Evolutionary conservation across 2,329 filamentous ascomycete genomes (phyloP), one percentile per base, ranked within the genome.

Genomic region (Hypoxylon sp.): DNA sequence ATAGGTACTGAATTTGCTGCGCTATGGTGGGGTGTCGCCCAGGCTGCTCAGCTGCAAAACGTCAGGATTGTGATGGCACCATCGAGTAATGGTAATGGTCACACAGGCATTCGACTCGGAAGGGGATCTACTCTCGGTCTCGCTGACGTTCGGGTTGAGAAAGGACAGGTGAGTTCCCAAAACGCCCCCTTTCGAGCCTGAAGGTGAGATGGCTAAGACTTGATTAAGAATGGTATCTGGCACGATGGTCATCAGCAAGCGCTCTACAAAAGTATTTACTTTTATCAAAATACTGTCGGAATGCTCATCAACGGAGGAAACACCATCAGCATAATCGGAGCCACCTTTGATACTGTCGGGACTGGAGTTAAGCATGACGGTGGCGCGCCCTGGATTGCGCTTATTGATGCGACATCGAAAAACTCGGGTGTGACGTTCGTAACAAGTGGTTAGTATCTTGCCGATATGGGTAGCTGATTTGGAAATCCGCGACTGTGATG

Each of bases 1-100:
- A 40, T 37, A 69, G 69, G 63, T 37, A 67, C 63, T 7, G 53
- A 51, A 1, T 75, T 76, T 34, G 71, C 69, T 2, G 74, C 74
- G 3, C 67, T 77, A 0, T 71, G 64, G 31, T 77, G 75, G 75
- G 71, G 73, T 7, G 74, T 77, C n/a, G 74, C 74, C 2, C 73
- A 77, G 50, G 73, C 51, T 11, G 67, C 71, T 1, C 71, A 75
- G 35, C 64, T 76, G 5, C 72, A 74, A 34, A 77, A 77, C 44
- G 60, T 77, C 51, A 72, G 68, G 49, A 77, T 78, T 36, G 64
- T 52, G 12, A 74, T 78, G 73, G 59, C 73, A 2, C 49, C 46
- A 1, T 70, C 73, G 0, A 56, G 45, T 26, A 68, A 70, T 30
- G 69, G 68, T 20, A 59, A 64, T 1, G 73, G 74, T 1, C 74